A percentile compares a stretch with the other conserved stretches of the same genome.
phyloP scores from a whole-genome alignment of 2,329 filamentous ascomycete genomes.

The Venturia oleaginea region DNA sequence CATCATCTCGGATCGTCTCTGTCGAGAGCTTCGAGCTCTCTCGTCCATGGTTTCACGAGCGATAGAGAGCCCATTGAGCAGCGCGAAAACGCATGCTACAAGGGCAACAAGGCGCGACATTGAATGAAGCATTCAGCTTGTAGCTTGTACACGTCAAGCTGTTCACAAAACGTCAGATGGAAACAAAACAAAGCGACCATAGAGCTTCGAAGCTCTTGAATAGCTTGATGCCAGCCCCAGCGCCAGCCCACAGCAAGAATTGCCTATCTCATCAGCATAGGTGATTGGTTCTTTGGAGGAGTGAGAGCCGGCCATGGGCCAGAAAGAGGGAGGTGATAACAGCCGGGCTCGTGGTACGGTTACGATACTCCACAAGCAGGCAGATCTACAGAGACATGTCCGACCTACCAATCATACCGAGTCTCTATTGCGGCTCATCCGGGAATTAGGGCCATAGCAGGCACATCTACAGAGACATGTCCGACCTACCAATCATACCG shows the following conservation, averaged over 20 bases:
- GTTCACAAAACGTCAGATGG: not conserved
- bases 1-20: not conserved
- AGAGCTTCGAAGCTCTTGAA: not conserved
- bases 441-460: not conserved
- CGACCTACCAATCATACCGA: not conserved
- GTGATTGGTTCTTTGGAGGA: not conserved
- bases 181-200: not conserved
- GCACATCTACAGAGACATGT: not conserved
- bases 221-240: not conserved
- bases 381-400: not conserved
- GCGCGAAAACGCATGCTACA: not conserved
- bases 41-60: constrained; percentile 3
- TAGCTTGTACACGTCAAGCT: not conserved
- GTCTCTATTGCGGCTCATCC: not conserved
- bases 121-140: not conserved
- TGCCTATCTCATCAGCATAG: not conserved
- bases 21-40: not conserved
- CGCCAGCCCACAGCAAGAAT: not conserved
- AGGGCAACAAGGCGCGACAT: not conserved
- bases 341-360: not conserved
- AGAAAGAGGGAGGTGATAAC: not conserved
- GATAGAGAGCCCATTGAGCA: not conserved
- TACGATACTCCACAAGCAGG: too few relatives aligned
- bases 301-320: not conserved
- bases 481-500: not conserved